Evolutionary conservation across 352 stramenopile species (phyloP), one percentile per base, ranked within the genome.

Genomic region (Phytophthora fragariae): DNA sequence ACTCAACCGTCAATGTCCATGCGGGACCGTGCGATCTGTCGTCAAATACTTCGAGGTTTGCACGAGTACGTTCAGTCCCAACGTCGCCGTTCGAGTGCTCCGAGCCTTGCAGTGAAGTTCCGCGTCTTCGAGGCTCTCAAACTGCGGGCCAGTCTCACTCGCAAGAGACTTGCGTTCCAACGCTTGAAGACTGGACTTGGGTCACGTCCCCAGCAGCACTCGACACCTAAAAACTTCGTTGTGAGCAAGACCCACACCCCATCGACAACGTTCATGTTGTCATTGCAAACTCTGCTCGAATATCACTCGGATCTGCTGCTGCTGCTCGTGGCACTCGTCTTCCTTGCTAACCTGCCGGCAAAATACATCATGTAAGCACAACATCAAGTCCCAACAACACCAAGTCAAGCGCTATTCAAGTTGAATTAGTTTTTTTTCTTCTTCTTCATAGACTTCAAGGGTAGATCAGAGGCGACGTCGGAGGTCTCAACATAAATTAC

Each of bases 81-180:
- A 21, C 37, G 63, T 49, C 57, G 67, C 8, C 72, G 47, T 41
- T 69, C 55, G 12, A 79, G 41, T 57, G 70, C 65, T 12, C 59
- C 53, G 1, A 75, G 33, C 19, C 52, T 84, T 2, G 82, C 77
- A 7, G 10, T 68, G 24, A 85, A 86, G 57, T 85, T 75, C 37
- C 81, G 70, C 3, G 75, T 75, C 19, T 92, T 92, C 54, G 50
- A 76, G 8, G 77, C 75, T 0, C 73, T 92, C 58, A 84, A 92
- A 68, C 56, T 65, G 2, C 62, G 86, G 56, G 68, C 73, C 49
- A 89, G 71, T 52, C 21, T 76, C 15, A 62, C 37, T 0, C 77
- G 78, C 37, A 91, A 92, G 70, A 65, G 73, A 52, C 66, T 71
- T 10, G 86, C 72, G 12, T 91, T 94, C 55, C 63, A 80, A 8